phyloP scores from a whole-genome alignment of 2,329 filamentous ascomycete species.

The Bipolaris bicolor region DNA sequence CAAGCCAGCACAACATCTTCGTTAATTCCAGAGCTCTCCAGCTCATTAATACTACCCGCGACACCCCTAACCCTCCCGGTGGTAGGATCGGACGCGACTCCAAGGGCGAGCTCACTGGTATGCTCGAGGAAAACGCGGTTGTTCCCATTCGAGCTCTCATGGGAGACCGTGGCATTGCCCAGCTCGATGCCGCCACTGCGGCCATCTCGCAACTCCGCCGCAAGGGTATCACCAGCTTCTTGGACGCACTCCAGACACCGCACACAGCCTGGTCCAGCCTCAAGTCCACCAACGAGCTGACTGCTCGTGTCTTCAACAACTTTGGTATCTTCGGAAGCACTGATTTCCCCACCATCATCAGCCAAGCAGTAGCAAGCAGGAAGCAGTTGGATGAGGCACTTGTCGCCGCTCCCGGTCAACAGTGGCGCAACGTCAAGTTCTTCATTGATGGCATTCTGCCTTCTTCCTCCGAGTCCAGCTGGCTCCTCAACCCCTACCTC shows the following conservation, averaged over 20 bases:
- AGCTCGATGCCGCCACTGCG: not conserved
- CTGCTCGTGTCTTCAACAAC: slow-evolving; percentile 3
- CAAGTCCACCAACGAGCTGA: not conserved
- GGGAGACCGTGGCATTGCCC: not conserved
- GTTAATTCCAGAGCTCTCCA: slow-evolving; percentile 5
- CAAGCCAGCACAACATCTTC: slow-evolving; percentile 3
- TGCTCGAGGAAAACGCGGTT: slow-evolving; percentile 4
- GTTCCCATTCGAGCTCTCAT: not conserved
- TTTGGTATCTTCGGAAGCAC: slow-evolving; percentile 1
- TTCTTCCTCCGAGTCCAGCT: not conserved
- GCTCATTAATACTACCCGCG: slow-evolving; percentile 1
- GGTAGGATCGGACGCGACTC: slow-evolving; percentile 1
- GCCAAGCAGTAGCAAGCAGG: not conserved
- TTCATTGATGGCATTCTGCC: slow-evolving; percentile 9
- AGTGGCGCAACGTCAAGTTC: slow-evolving; percentile 6
- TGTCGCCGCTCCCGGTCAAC: slow-evolving; percentile 1
- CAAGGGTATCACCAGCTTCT: slow-evolving; percentile 5
- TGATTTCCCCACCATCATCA: slow-evolving; percentile 1
- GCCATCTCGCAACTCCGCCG: slow-evolving; percentile 1
- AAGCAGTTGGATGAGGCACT: slow-evolving; percentile 1
- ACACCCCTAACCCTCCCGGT: not conserved
- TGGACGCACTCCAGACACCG: slow-evolving; percentile 1
- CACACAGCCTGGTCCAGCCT: slow-evolving; percentile 7
- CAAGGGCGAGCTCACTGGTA: not conserved
- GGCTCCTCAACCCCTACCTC: slow-evolving; percentile 4